Conservation (phyloP, 768 basidiomycete genomes). For the Xerocomus spinulosus region DNA sequence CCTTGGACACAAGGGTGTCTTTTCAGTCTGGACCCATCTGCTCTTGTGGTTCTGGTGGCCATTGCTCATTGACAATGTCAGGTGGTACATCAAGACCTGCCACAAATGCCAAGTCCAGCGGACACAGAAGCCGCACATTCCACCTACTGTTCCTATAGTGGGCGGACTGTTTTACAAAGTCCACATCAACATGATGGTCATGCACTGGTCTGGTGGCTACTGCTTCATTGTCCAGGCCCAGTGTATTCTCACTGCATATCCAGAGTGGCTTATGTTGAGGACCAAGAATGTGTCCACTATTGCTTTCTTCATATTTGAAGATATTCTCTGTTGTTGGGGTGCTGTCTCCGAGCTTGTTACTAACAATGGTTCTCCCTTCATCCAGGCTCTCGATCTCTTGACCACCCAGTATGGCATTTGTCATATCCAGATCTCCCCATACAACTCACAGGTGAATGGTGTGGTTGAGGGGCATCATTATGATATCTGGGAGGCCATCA, state of each 20-base stretch:
- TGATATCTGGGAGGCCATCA: conserved; percentile 4
- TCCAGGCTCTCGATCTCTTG: no score
- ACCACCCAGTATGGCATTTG: no score
- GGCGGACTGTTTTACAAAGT: no score
- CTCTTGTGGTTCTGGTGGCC: conserved; percentile 1
- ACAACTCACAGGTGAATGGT: neutral
- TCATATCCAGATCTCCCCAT: neutral
- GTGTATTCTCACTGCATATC: rapidly evolving
- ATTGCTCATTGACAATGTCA: neutral
- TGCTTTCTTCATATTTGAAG: no score
- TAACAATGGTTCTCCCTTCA: no score
- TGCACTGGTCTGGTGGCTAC: conserved; percentile 2
- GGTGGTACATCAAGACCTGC: neutral
- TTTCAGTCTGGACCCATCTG: no score
- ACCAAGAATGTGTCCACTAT: no score
- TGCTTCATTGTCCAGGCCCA: neutral
- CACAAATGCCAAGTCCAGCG: neutral
- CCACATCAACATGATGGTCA: neutral
- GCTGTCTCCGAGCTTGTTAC: no score
- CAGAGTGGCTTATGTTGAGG: no score
- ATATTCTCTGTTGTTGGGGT: no score
- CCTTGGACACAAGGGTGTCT: no score
- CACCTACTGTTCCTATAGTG: neutral
- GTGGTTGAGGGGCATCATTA: neutral
- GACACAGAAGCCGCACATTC: neutral